These are phyloP conservation scores for Thalassiosira allenii DNA, from an alignment of 352 stramenopile species.

Conservation along the genomic window DNA sequence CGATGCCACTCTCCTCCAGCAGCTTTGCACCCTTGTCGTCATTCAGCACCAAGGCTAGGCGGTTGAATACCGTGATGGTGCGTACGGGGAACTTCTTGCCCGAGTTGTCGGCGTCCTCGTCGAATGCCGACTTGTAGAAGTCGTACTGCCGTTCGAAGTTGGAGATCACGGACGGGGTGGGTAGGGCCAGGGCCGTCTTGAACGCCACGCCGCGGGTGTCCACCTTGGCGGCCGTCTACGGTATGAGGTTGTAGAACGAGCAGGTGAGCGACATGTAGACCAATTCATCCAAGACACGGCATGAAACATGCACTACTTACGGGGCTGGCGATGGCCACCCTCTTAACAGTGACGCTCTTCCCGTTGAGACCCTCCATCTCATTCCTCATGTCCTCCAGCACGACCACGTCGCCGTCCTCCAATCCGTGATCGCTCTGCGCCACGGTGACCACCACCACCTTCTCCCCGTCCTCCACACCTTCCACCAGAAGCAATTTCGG, in stretches of 20 bases:
- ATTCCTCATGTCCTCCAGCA: constrained; percentile 67
- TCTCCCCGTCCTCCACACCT: constrained; percentile 55
- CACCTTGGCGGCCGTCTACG: constrained; percentile 59
- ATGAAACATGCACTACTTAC: constrained; percentile 27
- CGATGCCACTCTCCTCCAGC: constrained; percentile 18
- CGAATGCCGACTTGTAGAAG: constrained; percentile 64
- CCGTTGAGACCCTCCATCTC: constrained; percentile 61
- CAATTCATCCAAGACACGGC: too few species aligned
- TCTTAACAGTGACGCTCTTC: constrained; percentile 59
- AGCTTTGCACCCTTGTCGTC: constrained; percentile 55
- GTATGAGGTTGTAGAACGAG: too few species aligned
- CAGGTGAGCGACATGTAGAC: too few species aligned
- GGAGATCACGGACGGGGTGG: constrained; percentile 52
- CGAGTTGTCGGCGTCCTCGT: constrained; percentile 39
- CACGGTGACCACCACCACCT: constrained; percentile 68
- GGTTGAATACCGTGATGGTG: constrained; percentile 80
- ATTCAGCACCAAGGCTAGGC: constrained; percentile 65
- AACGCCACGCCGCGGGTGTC: constrained; percentile 69
- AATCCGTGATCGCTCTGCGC: constrained; percentile 72
- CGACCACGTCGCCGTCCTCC: constrained; percentile 67
- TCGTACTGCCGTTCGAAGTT: constrained; percentile 74
- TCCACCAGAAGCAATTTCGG: constrained; percentile 57
- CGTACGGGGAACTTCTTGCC: constrained; percentile 66
- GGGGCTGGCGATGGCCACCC: constrained; percentile 65
- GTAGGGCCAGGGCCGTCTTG: constrained; percentile 60